These are phyloP conservation scores for Deakozyma indianensis DNA, from an alignment of 805 yeast species.

Conservation along the genomic window DNA sequence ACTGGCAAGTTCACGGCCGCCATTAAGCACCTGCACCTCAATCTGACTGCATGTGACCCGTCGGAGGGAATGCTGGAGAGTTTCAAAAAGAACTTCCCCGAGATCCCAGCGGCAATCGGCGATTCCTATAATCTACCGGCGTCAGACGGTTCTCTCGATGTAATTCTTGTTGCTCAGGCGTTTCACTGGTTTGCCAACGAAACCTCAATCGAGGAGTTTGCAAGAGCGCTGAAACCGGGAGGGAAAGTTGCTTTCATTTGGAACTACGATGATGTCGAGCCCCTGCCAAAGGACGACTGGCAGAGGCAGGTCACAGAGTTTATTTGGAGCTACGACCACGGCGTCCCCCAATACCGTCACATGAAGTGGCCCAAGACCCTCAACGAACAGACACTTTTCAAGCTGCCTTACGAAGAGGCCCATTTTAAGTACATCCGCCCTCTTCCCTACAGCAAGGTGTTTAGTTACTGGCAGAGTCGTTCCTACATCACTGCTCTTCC, in stretches of 20 bases:
- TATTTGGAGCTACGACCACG: conserved; percentile 24
- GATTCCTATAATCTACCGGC: conserved; percentile 35
- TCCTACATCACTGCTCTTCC: conserved; percentile 36
- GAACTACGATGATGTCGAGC: conserved; percentile 34
- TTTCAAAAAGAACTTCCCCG: conserved; percentile 34
- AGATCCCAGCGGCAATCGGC: conserved; percentile 24
- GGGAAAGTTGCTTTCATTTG: conserved; percentile 44
- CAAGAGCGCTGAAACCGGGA: conserved; percentile 33
- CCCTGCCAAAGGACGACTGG: conserved; percentile 23
- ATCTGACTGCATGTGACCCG: conserved; percentile 38
- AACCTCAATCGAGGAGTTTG: conserved; percentile 33
- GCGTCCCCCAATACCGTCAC: conserved; percentile 44
- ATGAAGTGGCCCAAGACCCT: conserved; percentile 33
- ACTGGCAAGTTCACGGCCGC: conserved; percentile 48
- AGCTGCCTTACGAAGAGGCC: conserved; percentile 23
- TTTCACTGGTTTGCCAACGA: conserved; percentile 54
- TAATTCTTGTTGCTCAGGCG: conserved; percentile 43
- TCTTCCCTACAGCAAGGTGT: conserved; percentile 17
- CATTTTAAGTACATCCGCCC: conserved; percentile 11
- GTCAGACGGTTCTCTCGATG: conserved; percentile 30
- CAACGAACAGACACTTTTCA: conserved; percentile 20
- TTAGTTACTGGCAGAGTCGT: conserved; percentile 39
- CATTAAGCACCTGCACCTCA: conserved; percentile 20
- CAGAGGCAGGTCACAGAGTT: conserved; percentile 22
- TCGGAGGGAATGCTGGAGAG: conserved; percentile 40